Base-by-base conservation (phyloP, 805 yeast genomes). In the Candida gorgasii region DNA sequence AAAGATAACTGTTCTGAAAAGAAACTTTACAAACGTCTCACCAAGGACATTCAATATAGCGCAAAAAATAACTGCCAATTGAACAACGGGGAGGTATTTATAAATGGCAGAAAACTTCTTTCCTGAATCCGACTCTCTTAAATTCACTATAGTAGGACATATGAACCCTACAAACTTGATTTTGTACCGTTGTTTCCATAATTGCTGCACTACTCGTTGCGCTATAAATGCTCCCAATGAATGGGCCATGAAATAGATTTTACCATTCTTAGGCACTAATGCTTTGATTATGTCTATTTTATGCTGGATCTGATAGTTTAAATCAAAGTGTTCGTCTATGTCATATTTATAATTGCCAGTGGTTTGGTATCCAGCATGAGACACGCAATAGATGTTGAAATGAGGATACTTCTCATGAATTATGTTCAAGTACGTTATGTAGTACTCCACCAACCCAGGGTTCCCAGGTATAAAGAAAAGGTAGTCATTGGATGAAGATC, bases 391-490 rank as follows among this genome's bases (percentile, higher is more conserved):
- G 1, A 82, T 57, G 51, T 82, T 85, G 50, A 73, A 67, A 13
- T 57, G 59, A 2, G 81, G 79, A 39, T 64, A 55, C 24, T 50
- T 51, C 17, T 55, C 53, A 42, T 76, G 76, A 41, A 81, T 48
- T 17, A 59, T 51, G 9, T 63, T 59, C 20, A 85, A 57, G 52
- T 80, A 83, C 3, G 76, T 76, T 14, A 67, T 67, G 58, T 86
- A 86, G 60, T 76, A 86, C 47, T 80, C 81, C 31, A 80, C 70
- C 19, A 86, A 60, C 0, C 92, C 93, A 0, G 93, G 93, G 50
- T 86, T 86, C 0, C 93, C 93, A 0, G 93, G 92, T 5, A 86
- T 69, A 48, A 84, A 71, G 22, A 85, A 50, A 6, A 45, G 17
- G 8, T 28, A 5, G 14, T 36, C 42, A 14, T 17, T 8, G 70